Conservation (phyloP, 2,329 filamentous ascomycete genomes). For the Alternaria burnsii region DNA sequence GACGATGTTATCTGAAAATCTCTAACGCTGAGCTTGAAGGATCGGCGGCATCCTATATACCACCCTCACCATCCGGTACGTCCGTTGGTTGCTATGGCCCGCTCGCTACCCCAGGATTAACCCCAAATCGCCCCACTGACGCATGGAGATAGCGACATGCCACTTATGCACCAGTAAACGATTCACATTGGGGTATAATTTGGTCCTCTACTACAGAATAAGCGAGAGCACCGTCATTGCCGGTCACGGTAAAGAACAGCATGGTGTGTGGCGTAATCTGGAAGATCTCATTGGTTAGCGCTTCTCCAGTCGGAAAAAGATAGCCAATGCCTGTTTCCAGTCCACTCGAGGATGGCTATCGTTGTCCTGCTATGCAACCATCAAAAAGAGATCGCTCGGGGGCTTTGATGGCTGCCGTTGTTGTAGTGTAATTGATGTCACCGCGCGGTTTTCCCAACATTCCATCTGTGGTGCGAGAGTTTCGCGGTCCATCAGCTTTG, state of each 20-base stretch:
- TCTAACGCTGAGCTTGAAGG: background rate
- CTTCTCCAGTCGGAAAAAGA: constrained; percentile 30
- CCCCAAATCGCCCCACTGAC: constrained; percentile 21
- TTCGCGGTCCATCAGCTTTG: background rate
- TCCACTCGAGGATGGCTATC: constrained; percentile 3
- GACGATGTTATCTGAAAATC: background rate
- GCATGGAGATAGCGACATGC: constrained; percentile 14
- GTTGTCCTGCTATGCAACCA: constrained; percentile 8
- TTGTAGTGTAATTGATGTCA: background rate
- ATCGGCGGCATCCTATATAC: constrained; percentile 13
- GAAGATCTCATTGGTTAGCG: constrained; percentile 19
- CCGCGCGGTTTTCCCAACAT: background rate
- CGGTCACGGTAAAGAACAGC: constrained; percentile 14
- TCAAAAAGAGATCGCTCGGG: background rate
- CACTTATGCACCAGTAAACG: background rate
- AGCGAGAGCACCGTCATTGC: constrained; percentile 7
- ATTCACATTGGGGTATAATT: background rate
- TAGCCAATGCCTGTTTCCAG: constrained; percentile 17
- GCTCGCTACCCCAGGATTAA: constrained; percentile 1
- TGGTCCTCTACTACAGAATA: constrained; percentile 3
- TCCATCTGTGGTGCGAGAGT: background rate
- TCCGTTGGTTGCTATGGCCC: constrained; percentile 4
- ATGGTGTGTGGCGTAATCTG: constrained; percentile 12
- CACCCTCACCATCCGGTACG: constrained; percentile 3
- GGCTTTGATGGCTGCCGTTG: background rate